Evolutionary conservation across 306 rosid species (phyloP).

Genomic region (Amphicarpaea edgeworthii): DNA sequence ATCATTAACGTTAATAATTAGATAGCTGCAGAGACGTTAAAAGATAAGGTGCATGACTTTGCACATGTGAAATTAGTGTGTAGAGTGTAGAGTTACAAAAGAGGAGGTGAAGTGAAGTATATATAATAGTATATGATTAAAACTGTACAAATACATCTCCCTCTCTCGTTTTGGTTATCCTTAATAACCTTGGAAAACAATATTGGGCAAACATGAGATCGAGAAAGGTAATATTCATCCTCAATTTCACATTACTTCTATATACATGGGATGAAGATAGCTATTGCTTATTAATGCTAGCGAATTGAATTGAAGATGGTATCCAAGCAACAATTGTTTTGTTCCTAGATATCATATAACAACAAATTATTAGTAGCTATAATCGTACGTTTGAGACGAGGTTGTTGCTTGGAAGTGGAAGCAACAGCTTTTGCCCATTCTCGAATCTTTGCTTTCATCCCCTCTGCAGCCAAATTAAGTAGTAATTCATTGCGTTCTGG

Average conservation of each 20-base stretch:
- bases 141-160: neutral
- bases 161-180: no score
- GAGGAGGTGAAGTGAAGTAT: neutral
- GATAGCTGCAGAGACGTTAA: neutral
- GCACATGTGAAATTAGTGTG: neutral
- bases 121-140: neutral
- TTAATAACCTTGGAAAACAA: no score
- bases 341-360: neutral
- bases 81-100: neutral
- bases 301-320: neutral
- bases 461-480: neutral
- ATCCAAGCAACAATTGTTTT: neutral
- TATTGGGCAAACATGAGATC: no score
- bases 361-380: no score
- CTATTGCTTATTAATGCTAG: no score
- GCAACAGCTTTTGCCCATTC: conserved; percentile 42
- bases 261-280: no score
- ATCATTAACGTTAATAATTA: neutral
- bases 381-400: no score
- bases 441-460: conserved; percentile 37
- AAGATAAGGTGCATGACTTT: neutral
- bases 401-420: conserved; percentile 27
- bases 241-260: no score
- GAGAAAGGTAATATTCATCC: no score
- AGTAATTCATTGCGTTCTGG: neutral